Evolutionary conservation across 176 grass and related monocot genomes (phyloP).

Genomic region (Aechmea fasciata): DNA sequence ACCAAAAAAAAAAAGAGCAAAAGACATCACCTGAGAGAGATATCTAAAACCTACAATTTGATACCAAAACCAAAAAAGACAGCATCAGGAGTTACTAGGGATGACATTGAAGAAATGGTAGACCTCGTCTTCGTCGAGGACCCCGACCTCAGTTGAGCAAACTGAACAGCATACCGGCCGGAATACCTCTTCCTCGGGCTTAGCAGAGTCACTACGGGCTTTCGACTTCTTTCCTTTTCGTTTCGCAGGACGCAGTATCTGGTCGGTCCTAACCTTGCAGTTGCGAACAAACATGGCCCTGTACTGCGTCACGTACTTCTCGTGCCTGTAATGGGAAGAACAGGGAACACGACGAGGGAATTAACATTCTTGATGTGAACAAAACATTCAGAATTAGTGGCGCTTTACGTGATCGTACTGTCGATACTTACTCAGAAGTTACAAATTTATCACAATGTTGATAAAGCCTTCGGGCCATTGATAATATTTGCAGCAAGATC

Average conservation of each 20-base stretch:
- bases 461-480: background rate
- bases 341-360: background rate
- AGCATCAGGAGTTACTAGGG: conserved; percentile 59
- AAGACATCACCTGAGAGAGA: background rate
- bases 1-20: too few species aligned
- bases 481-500: too few species aligned
- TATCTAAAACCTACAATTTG: background rate
- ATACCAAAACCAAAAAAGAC: background rate
- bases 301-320: conserved; percentile 82
- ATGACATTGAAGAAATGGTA: conserved; percentile 98
- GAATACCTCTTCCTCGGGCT: conserved; percentile 29
- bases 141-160: conserved; percentile 88
- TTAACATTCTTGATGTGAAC: background rate
- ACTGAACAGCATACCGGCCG: conserved; percentile 67
- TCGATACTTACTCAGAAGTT: background rate
- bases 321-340: conserved; percentile 45
- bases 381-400: background rate
- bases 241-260: conserved; percentile 61
- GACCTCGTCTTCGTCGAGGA: conserved; percentile 75
- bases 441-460: too few species aligned
- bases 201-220: conserved; percentile 20
- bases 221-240: conserved; percentile 38
- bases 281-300: conserved; percentile 82
- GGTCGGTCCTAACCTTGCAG: conserved; percentile 68
- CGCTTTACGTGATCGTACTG: background rate